Percentiles rank a stretch among this genome's conserved stretches.
phyloP scores from a whole-genome alignment of 495 filamentous ascomycete genomes.

The Xylaria intraflava region DNA sequence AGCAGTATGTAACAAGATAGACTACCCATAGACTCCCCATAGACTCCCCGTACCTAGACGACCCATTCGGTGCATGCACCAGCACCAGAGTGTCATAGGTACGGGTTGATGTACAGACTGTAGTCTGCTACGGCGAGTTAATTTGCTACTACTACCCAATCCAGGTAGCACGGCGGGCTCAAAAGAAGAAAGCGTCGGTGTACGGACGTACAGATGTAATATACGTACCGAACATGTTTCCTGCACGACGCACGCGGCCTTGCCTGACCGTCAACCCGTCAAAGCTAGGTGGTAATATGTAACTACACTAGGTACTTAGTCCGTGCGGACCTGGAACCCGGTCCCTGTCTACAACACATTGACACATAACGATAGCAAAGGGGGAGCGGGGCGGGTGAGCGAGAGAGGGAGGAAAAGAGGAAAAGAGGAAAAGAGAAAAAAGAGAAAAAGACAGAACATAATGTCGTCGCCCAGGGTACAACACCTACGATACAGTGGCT shows the following conservation, averaged over 20 bases:
- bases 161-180: slow-evolving; percentile 2
- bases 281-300: not conserved
- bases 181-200: slow-evolving; percentile 13
- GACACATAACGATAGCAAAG: not conserved
- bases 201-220: not conserved
- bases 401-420: not conserved
- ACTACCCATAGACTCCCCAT: not conserved
- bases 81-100: too few relatives aligned
- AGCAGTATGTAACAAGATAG: slow-evolving; percentile 8
- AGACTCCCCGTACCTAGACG: too few relatives aligned
- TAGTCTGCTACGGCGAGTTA: not conserved
- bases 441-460: not conserved
- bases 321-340: slow-evolving; percentile 6
- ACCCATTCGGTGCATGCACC: too few relatives aligned
- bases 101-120: too few relatives aligned
- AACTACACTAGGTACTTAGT: not conserved
- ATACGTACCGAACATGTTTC: slow-evolving; percentile 8
- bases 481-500: not conserved
- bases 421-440: too few relatives aligned
- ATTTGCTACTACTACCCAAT: not conserved
- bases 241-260: slow-evolving; percentile 13
- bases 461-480: not conserved
- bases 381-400: not conserved
- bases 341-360: slow-evolving; percentile 11
- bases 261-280: slow-evolving; percentile 10